Evolutionary conservation across 2,329 filamentous ascomycete genomes (phyloP).

Genomic region (Penicillium capsulatum): DNA sequence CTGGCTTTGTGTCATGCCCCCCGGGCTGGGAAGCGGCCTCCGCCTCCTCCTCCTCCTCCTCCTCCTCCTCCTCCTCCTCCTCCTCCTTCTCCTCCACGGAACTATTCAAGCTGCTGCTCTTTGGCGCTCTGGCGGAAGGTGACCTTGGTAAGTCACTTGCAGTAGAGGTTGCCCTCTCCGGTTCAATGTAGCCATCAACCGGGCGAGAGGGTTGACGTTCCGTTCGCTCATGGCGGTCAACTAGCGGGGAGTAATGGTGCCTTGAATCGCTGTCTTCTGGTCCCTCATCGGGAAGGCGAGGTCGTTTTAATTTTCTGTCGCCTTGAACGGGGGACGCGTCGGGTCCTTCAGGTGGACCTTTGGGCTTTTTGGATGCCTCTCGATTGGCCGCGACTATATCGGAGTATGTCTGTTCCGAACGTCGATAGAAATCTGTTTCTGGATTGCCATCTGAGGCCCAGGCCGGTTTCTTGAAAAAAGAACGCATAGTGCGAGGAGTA

Average conservation of each 20-base stretch:
- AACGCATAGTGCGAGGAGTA: too few relatives aligned
- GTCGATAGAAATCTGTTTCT: constrained; percentile 47
- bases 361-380: constrained; percentile 31
- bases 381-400: constrained; percentile 43
- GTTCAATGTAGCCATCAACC: background rate
- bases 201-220: background rate
- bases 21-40: too few relatives aligned
- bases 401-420: constrained; percentile 46
- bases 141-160: too few relatives aligned
- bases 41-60: too few relatives aligned
- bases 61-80: too few relatives aligned
- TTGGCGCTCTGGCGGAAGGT: background rate
- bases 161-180: background rate
- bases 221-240: constrained; percentile 1
- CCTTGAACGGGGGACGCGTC: constrained; percentile 5
- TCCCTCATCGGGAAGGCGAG: constrained; percentile 21
- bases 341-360: constrained; percentile 8
- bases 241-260: background rate
- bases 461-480: constrained; percentile 54
- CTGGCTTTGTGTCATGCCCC: too few relatives aligned
- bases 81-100: too few relatives aligned
- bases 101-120: too few relatives aligned
- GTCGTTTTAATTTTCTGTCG: constrained; percentile 20
- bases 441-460: constrained; percentile 43
- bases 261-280: constrained; percentile 4